Evolutionary conservation across 768 basidiomycete genomes (phyloP).

Genomic region (Lentinula detonsa): DNA sequence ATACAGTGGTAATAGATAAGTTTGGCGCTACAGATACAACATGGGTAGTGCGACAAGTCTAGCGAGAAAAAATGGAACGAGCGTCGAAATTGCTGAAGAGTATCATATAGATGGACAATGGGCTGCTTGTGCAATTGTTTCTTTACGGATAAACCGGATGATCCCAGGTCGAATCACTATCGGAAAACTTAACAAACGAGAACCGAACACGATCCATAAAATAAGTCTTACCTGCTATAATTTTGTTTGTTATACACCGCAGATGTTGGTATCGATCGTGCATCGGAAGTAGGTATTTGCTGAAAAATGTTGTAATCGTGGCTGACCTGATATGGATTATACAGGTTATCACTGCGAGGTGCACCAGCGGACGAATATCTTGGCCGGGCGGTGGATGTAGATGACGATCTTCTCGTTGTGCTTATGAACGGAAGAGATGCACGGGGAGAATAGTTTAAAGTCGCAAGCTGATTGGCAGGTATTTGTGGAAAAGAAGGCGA

Average conservation of each 20-base stretch:
- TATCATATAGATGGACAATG: no score
- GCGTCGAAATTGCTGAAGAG: neutral
- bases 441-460: neutral
- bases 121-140: neutral
- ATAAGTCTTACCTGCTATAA: neutral
- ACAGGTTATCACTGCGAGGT: neutral
- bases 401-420: neutral
- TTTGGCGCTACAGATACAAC: neutral
- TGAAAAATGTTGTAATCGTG: neutral
- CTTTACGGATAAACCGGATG: neutral
- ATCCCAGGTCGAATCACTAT: neutral
- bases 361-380: neutral
- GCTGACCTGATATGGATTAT: neutral
- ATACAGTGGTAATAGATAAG: neutral
- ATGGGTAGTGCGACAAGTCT: neutral
- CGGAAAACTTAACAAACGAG: neutral
- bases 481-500: neutral
- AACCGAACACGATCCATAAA: neutral
- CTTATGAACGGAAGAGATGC: neutral
- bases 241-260: neutral
- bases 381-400: neutral
- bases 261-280: neutral
- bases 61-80: neutral
- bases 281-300: slow-evolving; percentile 2
- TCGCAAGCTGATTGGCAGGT: neutral